Base-by-base conservation (phyloP, 106 monocot species). In the Phalaenopsis equestris region DNA sequence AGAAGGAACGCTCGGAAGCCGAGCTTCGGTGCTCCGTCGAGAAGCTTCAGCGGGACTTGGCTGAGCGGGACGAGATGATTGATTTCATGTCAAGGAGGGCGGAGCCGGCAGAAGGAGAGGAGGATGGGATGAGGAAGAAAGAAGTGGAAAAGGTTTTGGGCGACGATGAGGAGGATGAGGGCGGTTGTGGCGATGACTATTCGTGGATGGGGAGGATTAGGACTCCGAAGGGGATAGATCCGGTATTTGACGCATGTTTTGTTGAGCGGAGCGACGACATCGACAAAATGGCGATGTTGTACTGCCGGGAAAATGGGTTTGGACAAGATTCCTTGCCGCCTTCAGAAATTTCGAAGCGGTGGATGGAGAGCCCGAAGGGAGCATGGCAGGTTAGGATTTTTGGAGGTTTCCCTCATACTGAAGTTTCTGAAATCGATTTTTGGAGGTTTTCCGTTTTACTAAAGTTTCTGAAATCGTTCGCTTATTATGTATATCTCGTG, bases 51-150 rank as follows among this genome's bases (percentile, higher is more conserved):
- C 42, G 81, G 68, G 90, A 90, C 81, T 84, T 90, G 68, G 65
- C 56, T 36, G 84, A 89, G 85, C 52, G 92, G 36, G 89, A 95
- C 39, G 90, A 91, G 80, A 80, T 90, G 81, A 75, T 90, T 12
- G 89, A 83, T 5, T 72, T 86, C 78, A 90, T 80, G 86, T 75
- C 75, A 80, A 80, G 78, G 82, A 82, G 46, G 68, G 75, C 18
- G 24, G 87, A 61, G 68, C 78, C 36, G n/a, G 36, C 6, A 3
- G 80, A 88, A 68, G 84, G 76, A 41, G 86, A 73, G 55, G 82
- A 79, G 38, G 61, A 74, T 73, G 61, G 74, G 14, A 74, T 19
- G 16, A 85, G 43, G 75, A 72, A 52, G 18, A 24, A n/a, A 64
- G 67, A 55, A 42, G 80, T 21, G 8, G 84, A 70, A 64, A 72